Conservation (phyloP, 306 rosid species). For the Hylodesmum podocarpum region DNA sequence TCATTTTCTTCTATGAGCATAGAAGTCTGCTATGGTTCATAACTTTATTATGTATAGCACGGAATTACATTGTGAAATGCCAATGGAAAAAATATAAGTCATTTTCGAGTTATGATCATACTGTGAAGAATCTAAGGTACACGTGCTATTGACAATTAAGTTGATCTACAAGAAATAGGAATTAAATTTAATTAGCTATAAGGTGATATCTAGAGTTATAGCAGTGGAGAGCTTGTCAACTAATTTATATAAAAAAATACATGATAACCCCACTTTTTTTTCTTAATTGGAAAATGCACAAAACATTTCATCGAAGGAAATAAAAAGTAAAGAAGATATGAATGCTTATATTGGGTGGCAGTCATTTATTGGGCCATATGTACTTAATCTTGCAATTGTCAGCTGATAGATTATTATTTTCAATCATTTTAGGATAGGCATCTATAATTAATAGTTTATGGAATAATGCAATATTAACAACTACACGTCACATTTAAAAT, state of each 20-base stretch:
- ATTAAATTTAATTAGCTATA: slow-evolving; percentile 12
- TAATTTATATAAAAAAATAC: neutral
- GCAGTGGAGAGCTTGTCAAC: slow-evolving; percentile 20
- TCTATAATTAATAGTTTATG: neutral
- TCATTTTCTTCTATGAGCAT: slow-evolving; percentile 22
- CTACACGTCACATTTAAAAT: neutral
- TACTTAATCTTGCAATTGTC: neutral
- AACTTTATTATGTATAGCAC: neutral
- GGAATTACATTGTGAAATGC: slow-evolving; percentile 19
- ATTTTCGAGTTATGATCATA: slow-evolving; percentile 21
- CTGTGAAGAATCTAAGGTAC: slow-evolving; percentile 36
- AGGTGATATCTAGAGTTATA: neutral
- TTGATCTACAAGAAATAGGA: slow-evolving; percentile 18
- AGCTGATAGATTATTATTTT: neutral
- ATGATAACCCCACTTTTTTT: neutral
- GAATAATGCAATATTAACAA: slow-evolving; percentile 8
- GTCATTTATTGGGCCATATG: slow-evolving; percentile 5
- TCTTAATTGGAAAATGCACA: neutral
- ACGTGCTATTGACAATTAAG: slow-evolving; percentile 26
- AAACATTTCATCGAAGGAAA: neutral
- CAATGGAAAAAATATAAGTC: neutral
- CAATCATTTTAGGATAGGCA: slow-evolving; percentile 6
- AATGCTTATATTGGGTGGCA: slow-evolving; percentile 3
- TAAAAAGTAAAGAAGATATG: neutral
- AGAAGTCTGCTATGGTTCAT: slow-evolving; percentile 20